Evolutionary conservation across 176 grass and related monocot species (phyloP), one percentile per base, ranked within the genome.

Genomic region (Ensete ventricosum): DNA sequence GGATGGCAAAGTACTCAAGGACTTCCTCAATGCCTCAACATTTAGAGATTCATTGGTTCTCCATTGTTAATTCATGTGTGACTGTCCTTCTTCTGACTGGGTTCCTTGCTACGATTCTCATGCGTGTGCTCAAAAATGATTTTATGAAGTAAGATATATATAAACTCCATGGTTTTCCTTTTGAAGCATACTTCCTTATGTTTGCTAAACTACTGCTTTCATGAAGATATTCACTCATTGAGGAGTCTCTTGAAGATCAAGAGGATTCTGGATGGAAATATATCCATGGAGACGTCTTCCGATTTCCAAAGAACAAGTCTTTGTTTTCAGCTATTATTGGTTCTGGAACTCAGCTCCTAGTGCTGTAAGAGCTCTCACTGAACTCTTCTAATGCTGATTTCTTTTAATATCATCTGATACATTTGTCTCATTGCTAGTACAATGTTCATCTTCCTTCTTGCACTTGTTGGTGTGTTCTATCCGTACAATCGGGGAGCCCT

Each of bases 61-160:
- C 74, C 17, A 76, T 76, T 50, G 34, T 76, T 14, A 76, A 76
- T 23, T 76, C 73, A 62, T 76, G 73, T 51, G 57, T 76, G 9
- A 76, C 74, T 50, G 74, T 76, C 57, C 74, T 76, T 19, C 74
- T 76, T 76, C 74, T 76, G 11, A 76, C 74, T 51, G 74, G 74
- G 26, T 76, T 76, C n/a, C 74, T 76, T 9, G 74, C 74, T 62
- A 76, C 74, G 22, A 76, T 76, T 52, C 74, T 76, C 9, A 76
- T 76, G 74, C 57, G 19, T 1, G 74, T 76, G 74, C 74, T 76
- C 57, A 76, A 63, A 34, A 76, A 76, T 76, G 74, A 76, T 50
- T 76, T 76, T 34, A 19, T 76, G 1, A 76, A 76, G 74, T 76
- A 62, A 76, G 73, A 49, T 24, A 60, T 24, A 60, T 62, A 2